Evolutionary conservation across 2,329 filamentous ascomycete genomes (phyloP).

Genomic region (Aureobasidium sp.): DNA sequence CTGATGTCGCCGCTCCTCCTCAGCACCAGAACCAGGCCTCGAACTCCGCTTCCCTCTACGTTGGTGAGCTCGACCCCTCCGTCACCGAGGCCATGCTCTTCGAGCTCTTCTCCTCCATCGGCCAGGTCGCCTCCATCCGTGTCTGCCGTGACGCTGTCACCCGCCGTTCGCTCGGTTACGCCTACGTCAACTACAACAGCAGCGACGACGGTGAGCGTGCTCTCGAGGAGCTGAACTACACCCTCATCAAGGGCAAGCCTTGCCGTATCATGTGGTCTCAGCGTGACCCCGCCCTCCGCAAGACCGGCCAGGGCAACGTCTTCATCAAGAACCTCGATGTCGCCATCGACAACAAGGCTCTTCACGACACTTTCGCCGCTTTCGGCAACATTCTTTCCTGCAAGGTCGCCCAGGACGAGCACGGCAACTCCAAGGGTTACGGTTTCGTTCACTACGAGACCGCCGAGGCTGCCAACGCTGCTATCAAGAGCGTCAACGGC

Average conservation of each 20-base stretch:
- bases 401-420: conserved; percentile 98
- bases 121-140: conserved; percentile 96
- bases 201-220: conserved; percentile 94
- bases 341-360: conserved; percentile 99
- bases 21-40: conserved; percentile 65
- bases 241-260: conserved; percentile 93
- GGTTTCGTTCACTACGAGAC: conserved; percentile 99
- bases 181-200: conserved; percentile 99
- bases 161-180: conserved; percentile 95
- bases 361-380: conserved; percentile 97
- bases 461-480: conserved; percentile 88
- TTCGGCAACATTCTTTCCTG: conserved; percentile 99
- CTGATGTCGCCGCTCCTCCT: conserved; percentile 29
- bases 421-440: conserved; percentile 94
- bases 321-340: conserved; percentile 99
- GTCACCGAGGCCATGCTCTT: conserved; percentile 99
- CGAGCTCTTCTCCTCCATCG: conserved; percentile 99
- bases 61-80: conserved; percentile 93
- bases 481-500: conserved; percentile 99
- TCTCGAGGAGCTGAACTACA: conserved; percentile 99
- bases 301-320: conserved; percentile 98
- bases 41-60: conserved; percentile 95
- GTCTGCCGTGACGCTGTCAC: conserved; percentile 99
- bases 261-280: conserved; percentile 99
- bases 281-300: conserved; percentile 96